Evolutionary conservation across 306 rosid genomes (phyloP).

Genomic region (Carpinus fangiana): DNA sequence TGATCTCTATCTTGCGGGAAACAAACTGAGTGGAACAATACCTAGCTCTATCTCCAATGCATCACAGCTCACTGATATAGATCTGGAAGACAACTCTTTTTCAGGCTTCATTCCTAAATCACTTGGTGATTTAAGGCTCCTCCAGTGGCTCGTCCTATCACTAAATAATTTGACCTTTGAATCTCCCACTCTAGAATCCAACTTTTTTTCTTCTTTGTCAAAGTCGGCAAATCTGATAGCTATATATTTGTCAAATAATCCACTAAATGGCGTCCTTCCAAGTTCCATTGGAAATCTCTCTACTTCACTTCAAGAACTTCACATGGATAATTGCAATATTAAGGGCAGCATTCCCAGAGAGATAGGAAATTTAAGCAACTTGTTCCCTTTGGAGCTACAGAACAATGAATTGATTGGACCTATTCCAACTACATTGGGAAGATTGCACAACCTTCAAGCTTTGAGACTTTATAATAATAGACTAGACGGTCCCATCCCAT

Average conservation of each 20-base stretch:
- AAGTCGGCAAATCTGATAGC: not conserved
- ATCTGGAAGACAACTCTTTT: not conserved
- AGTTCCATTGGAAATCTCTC: too few species aligned
- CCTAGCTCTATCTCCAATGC: slow-evolving; percentile 28
- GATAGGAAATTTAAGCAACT: too few species aligned
- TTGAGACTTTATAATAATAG: not conserved
- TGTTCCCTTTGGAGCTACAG: fast-evolving
- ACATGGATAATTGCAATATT: too few species aligned
- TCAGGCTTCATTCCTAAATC: slow-evolving; percentile 12
- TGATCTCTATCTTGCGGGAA: not conserved
- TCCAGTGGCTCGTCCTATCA: not conserved
- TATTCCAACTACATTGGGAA: too few species aligned
- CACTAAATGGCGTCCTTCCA: too few species aligned
- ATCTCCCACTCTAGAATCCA: not conserved
- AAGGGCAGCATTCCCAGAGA: too few species aligned
- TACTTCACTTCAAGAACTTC: too few species aligned
- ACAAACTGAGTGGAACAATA: slow-evolving; percentile 8
- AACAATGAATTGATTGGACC: not conserved
- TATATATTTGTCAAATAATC: too few species aligned
- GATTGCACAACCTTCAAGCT: not conserved
- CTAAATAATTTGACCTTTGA: slow-evolving; percentile 10
- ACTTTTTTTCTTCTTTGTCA: not conserved
- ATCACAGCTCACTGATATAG: not conserved
- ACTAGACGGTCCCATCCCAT: not conserved
- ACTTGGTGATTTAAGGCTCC: not conserved